A percentile compares a stretch with the other conserved stretches of the same genome.
phyloP scores from a whole-genome alignment of 345 rosid genomes.

The Populus nigra region DNA sequence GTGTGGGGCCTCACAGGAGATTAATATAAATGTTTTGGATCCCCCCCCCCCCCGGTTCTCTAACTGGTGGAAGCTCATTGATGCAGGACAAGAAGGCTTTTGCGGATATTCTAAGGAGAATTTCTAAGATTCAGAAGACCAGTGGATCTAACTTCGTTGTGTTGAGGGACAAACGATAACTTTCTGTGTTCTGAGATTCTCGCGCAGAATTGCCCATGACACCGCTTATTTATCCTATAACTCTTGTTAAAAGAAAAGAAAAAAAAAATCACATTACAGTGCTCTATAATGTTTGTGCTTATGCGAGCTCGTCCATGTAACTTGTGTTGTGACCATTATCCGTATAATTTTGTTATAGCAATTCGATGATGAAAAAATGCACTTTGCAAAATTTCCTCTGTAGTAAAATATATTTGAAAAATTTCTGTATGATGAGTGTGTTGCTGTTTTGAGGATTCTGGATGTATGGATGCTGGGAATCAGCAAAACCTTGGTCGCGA shows the following conservation, averaged over 20 bases:
- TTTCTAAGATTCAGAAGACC: conserved; percentile 87
- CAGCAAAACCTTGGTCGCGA: too few relatives aligned
- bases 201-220: background rate
- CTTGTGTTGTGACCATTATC: background rate
- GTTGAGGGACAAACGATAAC: conserved; percentile 55
- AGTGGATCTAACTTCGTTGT: conserved; percentile 65
- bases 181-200: background rate
- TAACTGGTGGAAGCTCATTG: conserved; percentile 3
- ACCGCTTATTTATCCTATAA: background rate
- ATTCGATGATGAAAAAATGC: background rate
- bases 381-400: background rate
- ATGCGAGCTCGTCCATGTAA: background rate
- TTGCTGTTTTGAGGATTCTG: background rate
- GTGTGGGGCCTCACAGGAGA: background rate
- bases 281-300: background rate
- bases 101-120: conserved; percentile 70
- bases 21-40: background rate
- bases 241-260: background rate
- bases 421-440: background rate
- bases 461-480: background rate
- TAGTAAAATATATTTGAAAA: background rate
- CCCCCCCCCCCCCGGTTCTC: background rate
- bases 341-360: background rate
- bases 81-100: conserved; percentile 84
- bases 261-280: background rate